Evolutionary conservation across 805 yeast genomes (phyloP).

Genomic region (Candida tammaniensis): DNA sequence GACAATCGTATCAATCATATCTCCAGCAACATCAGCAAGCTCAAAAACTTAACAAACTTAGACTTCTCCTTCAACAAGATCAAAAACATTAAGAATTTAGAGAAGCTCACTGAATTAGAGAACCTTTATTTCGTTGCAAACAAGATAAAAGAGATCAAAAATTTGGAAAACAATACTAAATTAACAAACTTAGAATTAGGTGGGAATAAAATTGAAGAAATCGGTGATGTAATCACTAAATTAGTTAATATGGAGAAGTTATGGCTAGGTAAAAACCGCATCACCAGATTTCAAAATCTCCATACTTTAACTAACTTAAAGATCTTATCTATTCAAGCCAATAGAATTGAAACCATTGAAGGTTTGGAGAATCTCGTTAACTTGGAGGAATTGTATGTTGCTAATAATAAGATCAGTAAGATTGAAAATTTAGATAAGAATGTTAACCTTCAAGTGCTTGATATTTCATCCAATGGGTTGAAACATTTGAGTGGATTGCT

Average conservation of each 20-base stretch:
- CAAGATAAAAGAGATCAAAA: conserved; percentile 69
- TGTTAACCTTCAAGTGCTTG: conserved; percentile 65
- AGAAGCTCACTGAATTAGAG: conserved; percentile 56
- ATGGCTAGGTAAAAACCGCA: conserved; percentile 91
- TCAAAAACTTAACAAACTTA: conserved; percentile 53
- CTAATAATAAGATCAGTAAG: conserved; percentile 75
- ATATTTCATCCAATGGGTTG: conserved; percentile 75
- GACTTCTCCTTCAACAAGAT: conserved; percentile 91
- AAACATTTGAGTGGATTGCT: conserved; percentile 57
- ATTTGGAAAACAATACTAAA: conserved; percentile 53
- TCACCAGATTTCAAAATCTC: conserved; percentile 63
- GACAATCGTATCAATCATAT: conserved; percentile 91
- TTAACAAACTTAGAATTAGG: conserved; percentile 82
- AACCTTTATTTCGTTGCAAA: conserved; percentile 87
- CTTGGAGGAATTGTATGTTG: conserved; percentile 81
- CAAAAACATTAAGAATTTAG: conserved; percentile 77
- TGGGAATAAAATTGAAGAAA: conserved; percentile 69
- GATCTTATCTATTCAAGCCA: conserved; percentile 85
- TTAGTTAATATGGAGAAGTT: conserved; percentile 64
- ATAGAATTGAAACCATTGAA: conserved; percentile 72
- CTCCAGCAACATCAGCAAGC: conserved; percentile 62
- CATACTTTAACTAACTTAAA: conserved; percentile 57
- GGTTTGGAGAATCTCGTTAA: conserved; percentile 70
- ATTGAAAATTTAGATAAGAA: conserved; percentile 79
- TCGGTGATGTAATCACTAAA: conserved; percentile 53